These are phyloP conservation scores for Neoscytalidium dimidiatum DNA, from an alignment of 2,329 filamentous ascomycete genomes.

Conservation along the genomic window DNA sequence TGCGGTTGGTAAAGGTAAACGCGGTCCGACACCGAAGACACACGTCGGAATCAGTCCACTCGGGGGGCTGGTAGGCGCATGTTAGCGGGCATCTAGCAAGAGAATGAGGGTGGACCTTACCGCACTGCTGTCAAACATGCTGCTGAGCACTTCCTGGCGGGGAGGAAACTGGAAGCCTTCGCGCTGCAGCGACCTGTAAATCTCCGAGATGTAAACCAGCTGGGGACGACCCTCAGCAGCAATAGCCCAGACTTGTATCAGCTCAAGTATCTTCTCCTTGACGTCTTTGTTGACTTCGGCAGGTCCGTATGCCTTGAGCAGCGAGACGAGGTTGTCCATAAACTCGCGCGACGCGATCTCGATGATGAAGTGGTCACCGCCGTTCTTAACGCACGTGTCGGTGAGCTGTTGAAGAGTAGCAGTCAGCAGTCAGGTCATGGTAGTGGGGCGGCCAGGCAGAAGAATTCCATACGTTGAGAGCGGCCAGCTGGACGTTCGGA, in stretches of 20 bases:
- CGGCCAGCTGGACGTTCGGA: conserved; percentile 91
- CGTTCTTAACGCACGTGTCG: conserved; percentile 98
- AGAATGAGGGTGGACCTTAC: conserved; percentile 53
- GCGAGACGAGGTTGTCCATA: conserved; percentile 92
- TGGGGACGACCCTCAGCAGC: conserved; percentile 85
- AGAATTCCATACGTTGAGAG: conserved; percentile 71
- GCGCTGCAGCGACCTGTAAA: conserved; percentile 77
- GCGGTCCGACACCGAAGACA: conserved; percentile 96
- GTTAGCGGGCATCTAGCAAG: not conserved
- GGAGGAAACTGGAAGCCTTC: conserved; percentile 92
- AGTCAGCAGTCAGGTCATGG: not conserved
- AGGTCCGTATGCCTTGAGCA: conserved; percentile 76
- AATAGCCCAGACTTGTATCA: conserved; percentile 90
- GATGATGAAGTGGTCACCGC: conserved; percentile 87
- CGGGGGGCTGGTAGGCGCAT: conserved; percentile 68
- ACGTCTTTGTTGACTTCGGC: conserved; percentile 82
- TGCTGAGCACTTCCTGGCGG: conserved; percentile 82
- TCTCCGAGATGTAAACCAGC: conserved; percentile 82
- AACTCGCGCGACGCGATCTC: conserved; percentile 97
- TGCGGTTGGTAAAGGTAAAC: conserved; percentile 97
- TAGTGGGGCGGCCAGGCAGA: conserved; percentile 1
- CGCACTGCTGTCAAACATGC: conserved; percentile 95
- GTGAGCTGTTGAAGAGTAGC: conserved; percentile 67
- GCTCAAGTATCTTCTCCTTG: conserved; percentile 83
- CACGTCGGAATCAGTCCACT: conserved; percentile 97